A percentile compares a stretch with the other conserved stretches of the same genome.
These are phyloP conservation scores for Yamadazyma diddensiae DNA, from an alignment of 1,139 yeast species.

Conservation along the genomic window DNA sequence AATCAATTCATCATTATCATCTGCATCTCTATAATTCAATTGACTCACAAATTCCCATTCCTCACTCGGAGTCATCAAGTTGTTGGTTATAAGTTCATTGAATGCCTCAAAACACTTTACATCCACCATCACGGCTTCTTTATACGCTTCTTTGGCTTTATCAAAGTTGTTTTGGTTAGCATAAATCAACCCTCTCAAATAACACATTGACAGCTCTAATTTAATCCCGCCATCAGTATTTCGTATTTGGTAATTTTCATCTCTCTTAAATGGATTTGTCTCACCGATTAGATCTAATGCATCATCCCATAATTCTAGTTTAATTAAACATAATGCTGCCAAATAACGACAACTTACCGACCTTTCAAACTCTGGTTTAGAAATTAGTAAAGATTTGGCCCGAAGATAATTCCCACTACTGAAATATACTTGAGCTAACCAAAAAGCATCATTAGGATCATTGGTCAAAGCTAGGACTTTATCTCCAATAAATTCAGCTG, in stretches of 20 bases:
- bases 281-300: conserved; percentile 88
- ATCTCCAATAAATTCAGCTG: conserved; percentile 92
- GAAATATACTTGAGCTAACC: conserved; percentile 91
- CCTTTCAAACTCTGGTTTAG: conserved; percentile 39
- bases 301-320: conserved; percentile 81
- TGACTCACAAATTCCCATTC: conserved; percentile 77
- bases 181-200: conserved; percentile 78
- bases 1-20: conserved; percentile 78
- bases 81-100: conserved; percentile 70
- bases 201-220: conserved; percentile 85
- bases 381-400: conserved; percentile 63
- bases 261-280: conserved; percentile 62
- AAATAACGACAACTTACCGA: conserved; percentile 76
- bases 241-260: conserved; percentile 36
- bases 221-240: conserved; percentile 74
- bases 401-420: conserved; percentile 72
- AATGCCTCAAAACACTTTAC: conserved; percentile 94
- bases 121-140: conserved; percentile 84
- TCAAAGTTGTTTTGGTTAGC: conserved; percentile 84
- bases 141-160: conserved; percentile 81
- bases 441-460: conserved; percentile 92
- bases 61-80: conserved; percentile 78
- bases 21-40: conserved; percentile 71
- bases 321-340: conserved; percentile 71
- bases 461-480: conserved; percentile 73